Percentiles rank a stretch among this genome's conserved stretches.
phyloP scores from a whole-genome alignment of 2,329 filamentous ascomycete genomes.

The Kalmusia sp. region DNA sequence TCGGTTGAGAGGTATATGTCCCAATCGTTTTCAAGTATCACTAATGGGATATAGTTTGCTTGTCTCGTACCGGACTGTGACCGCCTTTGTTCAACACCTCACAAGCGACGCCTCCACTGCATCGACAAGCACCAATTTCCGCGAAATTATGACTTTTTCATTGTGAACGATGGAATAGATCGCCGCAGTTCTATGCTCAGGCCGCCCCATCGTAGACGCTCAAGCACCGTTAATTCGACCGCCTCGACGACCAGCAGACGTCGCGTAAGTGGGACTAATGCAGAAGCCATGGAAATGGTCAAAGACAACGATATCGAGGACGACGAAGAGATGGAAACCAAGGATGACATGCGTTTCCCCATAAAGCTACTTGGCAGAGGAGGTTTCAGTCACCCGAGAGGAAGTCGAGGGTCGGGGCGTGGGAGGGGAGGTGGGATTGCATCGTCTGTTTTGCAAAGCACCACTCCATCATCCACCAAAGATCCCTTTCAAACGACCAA shows the following conservation, averaged over 20 bases:
- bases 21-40: background rate
- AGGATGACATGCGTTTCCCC: conserved; percentile 19
- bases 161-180: conserved; percentile 91
- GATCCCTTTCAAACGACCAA: background rate
- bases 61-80: conserved; percentile 93
- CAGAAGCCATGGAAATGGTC: conserved; percentile 33
- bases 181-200: conserved; percentile 78
- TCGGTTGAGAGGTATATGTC: background rate
- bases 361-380: conserved; percentile 38
- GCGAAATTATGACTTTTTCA: conserved; percentile 58
- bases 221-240: conserved; percentile 31
- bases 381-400: conserved; percentile 34
- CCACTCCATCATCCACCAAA: conserved; percentile 7
- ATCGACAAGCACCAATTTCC: conserved; percentile 96
- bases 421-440: conserved; percentile 19
- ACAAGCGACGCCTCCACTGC: conserved; percentile 85
- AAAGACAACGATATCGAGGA: conserved; percentile 21
- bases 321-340: conserved; percentile 8
- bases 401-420: conserved; percentile 5
- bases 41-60: conserved; percentile 64
- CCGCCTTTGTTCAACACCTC: conserved; percentile 79
- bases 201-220: conserved; percentile 44
- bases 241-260: conserved; percentile 15
- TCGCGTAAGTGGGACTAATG: conserved; percentile 20
- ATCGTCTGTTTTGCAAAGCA: background rate